Evolutionary conservation across 805 yeast species (phyloP).

Genomic region (Grigorovia transvaalensis): DNA sequence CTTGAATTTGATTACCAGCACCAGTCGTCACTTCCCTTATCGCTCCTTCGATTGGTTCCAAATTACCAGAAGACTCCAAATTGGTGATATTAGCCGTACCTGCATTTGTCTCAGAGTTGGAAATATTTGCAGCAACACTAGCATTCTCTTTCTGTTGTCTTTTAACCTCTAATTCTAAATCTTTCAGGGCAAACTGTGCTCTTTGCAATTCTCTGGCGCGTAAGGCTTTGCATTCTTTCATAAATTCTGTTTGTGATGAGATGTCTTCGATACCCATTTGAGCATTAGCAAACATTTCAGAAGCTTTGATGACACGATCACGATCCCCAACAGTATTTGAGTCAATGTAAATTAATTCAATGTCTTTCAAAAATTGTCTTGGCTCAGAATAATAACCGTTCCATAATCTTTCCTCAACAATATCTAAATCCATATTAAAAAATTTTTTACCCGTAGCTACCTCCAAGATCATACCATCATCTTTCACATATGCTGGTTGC

Average conservation of each 20-base stretch:
- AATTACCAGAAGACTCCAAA: background rate
- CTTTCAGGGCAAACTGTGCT: conserved; percentile 32
- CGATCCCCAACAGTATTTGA: conserved; percentile 67
- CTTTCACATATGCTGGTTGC: conserved; percentile 38
- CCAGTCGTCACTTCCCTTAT: conserved; percentile 13
- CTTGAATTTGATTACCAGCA: conserved; percentile 21
- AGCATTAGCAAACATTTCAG: conserved; percentile 93
- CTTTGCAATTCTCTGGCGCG: conserved; percentile 53
- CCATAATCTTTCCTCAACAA: conserved; percentile 92
- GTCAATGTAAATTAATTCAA: conserved; percentile 76
- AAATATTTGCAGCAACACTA: background rate
- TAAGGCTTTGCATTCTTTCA: conserved; percentile 66
- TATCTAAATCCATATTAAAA: conserved; percentile 86
- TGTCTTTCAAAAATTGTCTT: conserved; percentile 74
- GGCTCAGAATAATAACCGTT: conserved; percentile 94
- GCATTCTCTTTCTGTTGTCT: background rate
- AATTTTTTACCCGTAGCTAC: conserved; percentile 59
- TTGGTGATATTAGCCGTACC: background rate
- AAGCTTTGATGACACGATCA: conserved; percentile 69
- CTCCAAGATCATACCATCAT: conserved; percentile 74
- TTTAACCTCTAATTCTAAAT: conserved; percentile 9
- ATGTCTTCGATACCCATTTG: conserved; percentile 93
- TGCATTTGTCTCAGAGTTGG: conserved; percentile 1
- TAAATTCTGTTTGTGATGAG: conserved; percentile 50
- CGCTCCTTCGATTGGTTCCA: conserved; percentile 4